Evolutionary conservation across 1,139 yeast species (phyloP).

Genomic region (Kodamaea plutei): DNA sequence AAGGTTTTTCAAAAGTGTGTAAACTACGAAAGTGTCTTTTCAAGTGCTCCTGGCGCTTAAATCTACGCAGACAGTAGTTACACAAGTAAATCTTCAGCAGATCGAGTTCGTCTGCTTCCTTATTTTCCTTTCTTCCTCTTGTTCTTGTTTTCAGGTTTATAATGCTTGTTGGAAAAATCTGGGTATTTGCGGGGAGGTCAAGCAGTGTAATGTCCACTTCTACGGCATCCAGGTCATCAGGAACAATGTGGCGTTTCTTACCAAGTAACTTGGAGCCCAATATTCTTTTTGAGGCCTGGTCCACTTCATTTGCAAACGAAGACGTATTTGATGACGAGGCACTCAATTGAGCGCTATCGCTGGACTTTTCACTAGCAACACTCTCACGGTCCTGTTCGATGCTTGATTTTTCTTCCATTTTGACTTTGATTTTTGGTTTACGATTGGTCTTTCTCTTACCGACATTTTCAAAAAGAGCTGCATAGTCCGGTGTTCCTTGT

Average conservation of each 20-base stretch:
- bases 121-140: conserved; percentile 46
- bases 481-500: conserved; percentile 50
- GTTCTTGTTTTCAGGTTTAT: conserved; percentile 35
- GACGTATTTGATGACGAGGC: conserved; percentile 7
- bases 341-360: conserved; percentile 7
- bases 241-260: conserved; percentile 15
- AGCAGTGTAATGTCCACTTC: conserved; percentile 40
- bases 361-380: conserved; percentile 3
- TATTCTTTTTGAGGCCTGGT: conserved; percentile 35
- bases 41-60: conserved; percentile 75
- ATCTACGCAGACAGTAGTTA: conserved; percentile 54
- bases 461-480: conserved; percentile 43
- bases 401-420: conserved; percentile 5
- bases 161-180: conserved; percentile 33
- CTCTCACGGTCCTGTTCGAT: conserved; percentile 3
- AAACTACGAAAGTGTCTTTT: conserved; percentile 73
- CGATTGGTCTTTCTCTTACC: conserved; percentile 37
- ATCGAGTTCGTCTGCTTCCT: conserved; percentile 43
- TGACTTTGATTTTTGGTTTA: conserved; percentile 17
- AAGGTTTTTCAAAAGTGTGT: conserved; percentile 74
- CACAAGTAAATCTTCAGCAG: conserved; percentile 40
- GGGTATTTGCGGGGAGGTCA: conserved; percentile 40
- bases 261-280: conserved; percentile 36
- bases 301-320: conserved; percentile 20
- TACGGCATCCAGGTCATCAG: conserved; percentile 20